Conservation (phyloP, 345 rosid genomes). For the Murraya paniculata region DNA sequence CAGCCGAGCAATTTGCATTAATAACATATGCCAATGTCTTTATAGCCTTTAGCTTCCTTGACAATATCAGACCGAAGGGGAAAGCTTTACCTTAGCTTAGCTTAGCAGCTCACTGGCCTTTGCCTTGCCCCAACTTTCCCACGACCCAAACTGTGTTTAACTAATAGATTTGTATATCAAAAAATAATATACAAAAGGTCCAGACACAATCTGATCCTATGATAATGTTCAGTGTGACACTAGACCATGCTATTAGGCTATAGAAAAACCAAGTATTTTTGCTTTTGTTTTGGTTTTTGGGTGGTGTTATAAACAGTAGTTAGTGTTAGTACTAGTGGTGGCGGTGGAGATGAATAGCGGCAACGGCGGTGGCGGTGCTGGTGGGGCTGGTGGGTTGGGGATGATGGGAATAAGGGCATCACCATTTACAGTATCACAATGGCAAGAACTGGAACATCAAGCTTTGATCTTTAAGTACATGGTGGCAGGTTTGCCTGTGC, state of each 20-base stretch:
- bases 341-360: not conserved
- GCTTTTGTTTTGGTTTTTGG: not conserved
- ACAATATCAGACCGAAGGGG: constrained; percentile 30
- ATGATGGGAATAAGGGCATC: constrained; percentile 34
- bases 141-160: constrained; percentile 20
- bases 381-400: constrained; percentile 24
- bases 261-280: not conserved
- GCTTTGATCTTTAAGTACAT: constrained; percentile 59
- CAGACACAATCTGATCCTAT: constrained; percentile 37
- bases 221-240: constrained; percentile 16
- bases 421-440: constrained; percentile 54
- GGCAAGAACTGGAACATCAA: constrained; percentile 63
- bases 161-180: not conserved
- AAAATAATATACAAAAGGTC: constrained; percentile 3
- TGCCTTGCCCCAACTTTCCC: constrained; percentile 29
- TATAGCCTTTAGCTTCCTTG: too few species aligned
- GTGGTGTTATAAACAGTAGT: not conserved
- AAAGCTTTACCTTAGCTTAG: not conserved
- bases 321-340: not conserved
- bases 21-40: too few species aligned
- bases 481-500: constrained; percentile 58
- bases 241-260: constrained; percentile 21
- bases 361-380: constrained; percentile 20
- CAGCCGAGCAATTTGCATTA: too few species aligned
- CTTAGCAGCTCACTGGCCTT: not conserved